These are phyloP conservation scores for Tetrahymena borealis DNA, from an alignment of 73 alveolate species.

Conservation along the genomic window DNA sequence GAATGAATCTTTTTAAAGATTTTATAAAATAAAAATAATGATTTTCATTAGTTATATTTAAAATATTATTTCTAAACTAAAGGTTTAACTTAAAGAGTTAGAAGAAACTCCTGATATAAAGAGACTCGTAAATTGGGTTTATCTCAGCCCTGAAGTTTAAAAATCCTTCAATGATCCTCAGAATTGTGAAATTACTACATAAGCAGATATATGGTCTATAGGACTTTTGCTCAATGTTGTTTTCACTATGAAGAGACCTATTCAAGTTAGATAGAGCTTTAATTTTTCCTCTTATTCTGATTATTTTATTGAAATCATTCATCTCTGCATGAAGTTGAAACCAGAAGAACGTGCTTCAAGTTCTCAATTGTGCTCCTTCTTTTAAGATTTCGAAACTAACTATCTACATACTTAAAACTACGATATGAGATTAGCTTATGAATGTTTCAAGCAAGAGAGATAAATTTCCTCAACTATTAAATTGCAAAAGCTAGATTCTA, in stretches of 20 bases:
- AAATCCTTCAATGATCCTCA: not conserved
- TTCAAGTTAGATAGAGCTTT: not conserved
- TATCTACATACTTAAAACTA: not conserved
- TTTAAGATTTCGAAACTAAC: not conserved
- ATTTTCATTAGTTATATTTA: too few relatives aligned
- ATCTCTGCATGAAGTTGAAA: not conserved
- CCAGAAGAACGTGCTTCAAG: not conserved
- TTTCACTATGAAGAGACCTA: not conserved
- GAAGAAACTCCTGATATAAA: not conserved
- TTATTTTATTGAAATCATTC: not conserved
- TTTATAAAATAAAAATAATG: too few relatives aligned
- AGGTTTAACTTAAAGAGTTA: not conserved
- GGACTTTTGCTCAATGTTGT: not conserved
- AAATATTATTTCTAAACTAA: not conserved
- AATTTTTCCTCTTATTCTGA: not conserved
- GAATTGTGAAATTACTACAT: not conserved
- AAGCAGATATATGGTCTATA: not conserved
- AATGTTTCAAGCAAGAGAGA: not conserved
- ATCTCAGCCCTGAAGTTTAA: not conserved
- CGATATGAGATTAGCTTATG: not conserved
- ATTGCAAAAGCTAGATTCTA: not conserved
- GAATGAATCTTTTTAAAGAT: too few relatives aligned
- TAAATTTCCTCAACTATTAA: not conserved
- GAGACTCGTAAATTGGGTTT: not conserved
- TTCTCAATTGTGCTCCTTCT: not conserved